phyloP scores from a whole-genome alignment of 2,329 filamentous ascomycete species.

The Beauveria medogensis region DNA sequence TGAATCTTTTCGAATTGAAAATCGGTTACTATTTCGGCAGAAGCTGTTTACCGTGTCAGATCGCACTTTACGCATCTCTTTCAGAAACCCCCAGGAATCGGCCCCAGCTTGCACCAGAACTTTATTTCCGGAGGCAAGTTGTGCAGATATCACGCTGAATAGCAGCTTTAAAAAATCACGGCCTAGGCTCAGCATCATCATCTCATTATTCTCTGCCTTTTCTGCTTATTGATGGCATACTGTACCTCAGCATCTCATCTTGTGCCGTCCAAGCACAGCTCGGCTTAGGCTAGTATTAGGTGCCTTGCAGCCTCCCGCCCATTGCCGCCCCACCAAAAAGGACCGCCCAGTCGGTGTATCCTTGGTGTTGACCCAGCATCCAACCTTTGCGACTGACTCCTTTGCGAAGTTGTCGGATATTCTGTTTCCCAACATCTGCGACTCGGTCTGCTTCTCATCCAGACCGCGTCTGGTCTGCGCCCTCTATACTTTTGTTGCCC shows the following conservation, averaged over 20 bases:
- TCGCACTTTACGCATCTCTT: neutral
- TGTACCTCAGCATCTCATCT: too few relatives aligned
- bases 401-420: neutral
- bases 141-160: neutral
- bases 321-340: constrained; percentile 2
- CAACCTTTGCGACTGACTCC: constrained; percentile 2
- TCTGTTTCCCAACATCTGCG: neutral
- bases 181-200: too few relatives aligned
- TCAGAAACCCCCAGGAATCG: neutral
- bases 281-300: neutral
- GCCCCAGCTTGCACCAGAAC: neutral
- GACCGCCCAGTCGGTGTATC: neutral
- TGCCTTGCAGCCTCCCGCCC: neutral
- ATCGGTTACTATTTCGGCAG: neutral
- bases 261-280: neutral
- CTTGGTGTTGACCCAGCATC: neutral
- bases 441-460: neutral
- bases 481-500: neutral
- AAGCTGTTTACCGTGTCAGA: neutral
- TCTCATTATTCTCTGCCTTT: too few relatives aligned
- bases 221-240: too few relatives aligned
- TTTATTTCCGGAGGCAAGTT: neutral
- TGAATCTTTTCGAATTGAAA: too few relatives aligned
- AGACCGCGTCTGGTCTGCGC: neutral
- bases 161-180: too few relatives aligned